Evolutionary conservation across 2,329 filamentous ascomycete genomes (phyloP).

Genomic region (Allantophomopsis lycopodina): DNA sequence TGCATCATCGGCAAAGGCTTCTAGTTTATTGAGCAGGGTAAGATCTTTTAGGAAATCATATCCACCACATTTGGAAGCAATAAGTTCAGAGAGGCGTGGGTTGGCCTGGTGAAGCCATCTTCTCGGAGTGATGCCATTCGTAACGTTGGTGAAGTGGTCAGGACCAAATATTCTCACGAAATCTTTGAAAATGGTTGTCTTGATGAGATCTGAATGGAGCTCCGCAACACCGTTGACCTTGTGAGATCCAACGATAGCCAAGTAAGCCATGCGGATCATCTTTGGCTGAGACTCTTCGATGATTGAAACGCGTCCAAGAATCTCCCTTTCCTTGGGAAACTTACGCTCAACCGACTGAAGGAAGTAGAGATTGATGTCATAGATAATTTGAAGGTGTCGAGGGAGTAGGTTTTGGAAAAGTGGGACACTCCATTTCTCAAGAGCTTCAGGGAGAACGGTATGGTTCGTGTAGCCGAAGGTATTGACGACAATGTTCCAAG

Average conservation of each 20-base stretch:
- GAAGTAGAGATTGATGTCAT: slow-evolving; percentile 94
- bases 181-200: slow-evolving; percentile 99
- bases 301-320: slow-evolving; percentile 81
- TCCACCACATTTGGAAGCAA: slow-evolving; percentile 76
- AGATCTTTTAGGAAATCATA: slow-evolving; percentile 83
- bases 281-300: slow-evolving; percentile 95
- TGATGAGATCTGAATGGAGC: slow-evolving; percentile 93
- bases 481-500: slow-evolving; percentile 67
- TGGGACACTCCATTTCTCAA: slow-evolving; percentile 97
- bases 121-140: slow-evolving; percentile 91
- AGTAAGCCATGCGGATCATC: slow-evolving; percentile 94
- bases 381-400: slow-evolving; percentile 92
- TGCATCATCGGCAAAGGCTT: slow-evolving; percentile 72
- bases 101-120: slow-evolving; percentile 98
- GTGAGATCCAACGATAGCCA: slow-evolving; percentile 94
- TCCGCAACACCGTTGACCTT: slow-evolving; percentile 99
- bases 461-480: slow-evolving; percentile 98
- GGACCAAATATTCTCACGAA: slow-evolving; percentile 90
- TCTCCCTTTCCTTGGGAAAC: slow-evolving; percentile 80
- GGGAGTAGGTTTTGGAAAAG: slow-evolving; percentile 86
- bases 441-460: slow-evolving; percentile 87
- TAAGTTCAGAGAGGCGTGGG: slow-evolving; percentile 79
- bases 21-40: slow-evolving; percentile 73
- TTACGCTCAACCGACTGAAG: slow-evolving; percentile 78
- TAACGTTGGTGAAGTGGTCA: slow-evolving; percentile 98